Base-by-base conservation (phyloP, 2,329 filamentous ascomycete genomes). In the Arthroderma sp. region DNA sequence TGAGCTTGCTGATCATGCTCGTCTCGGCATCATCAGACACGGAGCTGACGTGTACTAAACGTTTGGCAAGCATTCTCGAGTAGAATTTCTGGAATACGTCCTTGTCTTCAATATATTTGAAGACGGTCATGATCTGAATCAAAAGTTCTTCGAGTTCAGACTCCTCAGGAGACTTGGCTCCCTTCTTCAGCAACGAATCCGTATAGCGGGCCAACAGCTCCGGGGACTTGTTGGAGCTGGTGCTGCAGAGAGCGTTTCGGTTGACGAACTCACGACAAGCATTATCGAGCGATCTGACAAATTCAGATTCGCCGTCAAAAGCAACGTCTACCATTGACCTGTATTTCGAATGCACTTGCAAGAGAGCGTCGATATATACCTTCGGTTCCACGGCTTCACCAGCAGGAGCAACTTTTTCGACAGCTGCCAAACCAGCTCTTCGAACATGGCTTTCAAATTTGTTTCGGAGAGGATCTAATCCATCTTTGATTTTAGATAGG, bases 71-170 rank as follows among this genome's bases (percentile, higher is more conserved):
- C 81, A 94, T 94, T 50, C 88, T 84, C 1, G 89, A 94, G 68
- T 98, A 98, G 67, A 95, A 98, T 65, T 96, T 98, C 65, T 96
- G 91, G 75, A 98, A 98, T 4, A 98, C 93, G 59, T 98, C 91
- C 73, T 98, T 98, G 67, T 98, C 93, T 62, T 98, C 91, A 51
- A 98, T 96, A 66, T 98, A 98, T 70, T 96, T 96, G 77, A 98
- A 98, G 45, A 98, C 86, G 1, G 89, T 95, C 91, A 98, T 98
- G 57, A 98, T 91, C 62, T 95, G 85, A 15, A 78, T 80, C 29
- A 96, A 71, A 30, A 86, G 83, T 53, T 83, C 81, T 67, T 98
- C 91, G 56, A 96, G 75, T 58, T 98, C 89, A 30, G 85, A 83
- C 60, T 98, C 91, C 60, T 96, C 91, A 9, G 87, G 85, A 55